Evolutionary conservation across 441 rosid species (phyloP), one percentile per base, ranked within the genome.

Genomic region (Manihot esculenta): DNA sequence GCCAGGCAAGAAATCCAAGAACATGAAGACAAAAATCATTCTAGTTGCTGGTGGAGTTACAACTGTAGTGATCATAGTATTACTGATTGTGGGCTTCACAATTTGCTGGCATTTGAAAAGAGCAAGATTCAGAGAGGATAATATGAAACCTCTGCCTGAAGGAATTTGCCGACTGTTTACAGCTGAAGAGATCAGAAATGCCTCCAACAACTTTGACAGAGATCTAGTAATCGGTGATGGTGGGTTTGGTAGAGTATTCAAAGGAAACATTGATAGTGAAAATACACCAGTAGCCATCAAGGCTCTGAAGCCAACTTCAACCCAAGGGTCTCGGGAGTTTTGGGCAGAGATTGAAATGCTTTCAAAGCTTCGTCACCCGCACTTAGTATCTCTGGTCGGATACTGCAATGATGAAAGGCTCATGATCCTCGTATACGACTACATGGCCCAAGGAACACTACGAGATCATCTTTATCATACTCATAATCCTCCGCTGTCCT

Each of bases 161-260:
- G 68, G 68, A 41, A 26, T 53, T 44, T 62, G 74, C 60, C 68
- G 53, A 17, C 50, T 5, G 10, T 71, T 71, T 27, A 62, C 68
- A 24, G 67, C 68, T 23, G 74, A 51, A 23, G 68, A 71, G 18
- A 71, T 71, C 38, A 62, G 59, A 62, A 51, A 62, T 26, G 68
- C 74, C 35, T 53, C 74, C 11, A 62, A 53, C 62, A 47, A 61
- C 60, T 71, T 71, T n/a, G 74, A 71, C 57, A 41, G 53, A 42
- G 74, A 10, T 51, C 53, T 71, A 2, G 27, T 62, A 51, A 71
- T 71, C 14, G 74, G 74, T 30, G 38, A 50, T 18, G 74, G 68
- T 17, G 74, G 74, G 1, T 62, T 71, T 62, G 74, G 74, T 27
- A 51, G 74, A 62, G 74, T 71, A 5, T 71, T 35, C 68, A 71